Evolutionary conservation across 345 rosid genomes (phyloP).

Genomic region (Excoecaria agallocha): DNA sequence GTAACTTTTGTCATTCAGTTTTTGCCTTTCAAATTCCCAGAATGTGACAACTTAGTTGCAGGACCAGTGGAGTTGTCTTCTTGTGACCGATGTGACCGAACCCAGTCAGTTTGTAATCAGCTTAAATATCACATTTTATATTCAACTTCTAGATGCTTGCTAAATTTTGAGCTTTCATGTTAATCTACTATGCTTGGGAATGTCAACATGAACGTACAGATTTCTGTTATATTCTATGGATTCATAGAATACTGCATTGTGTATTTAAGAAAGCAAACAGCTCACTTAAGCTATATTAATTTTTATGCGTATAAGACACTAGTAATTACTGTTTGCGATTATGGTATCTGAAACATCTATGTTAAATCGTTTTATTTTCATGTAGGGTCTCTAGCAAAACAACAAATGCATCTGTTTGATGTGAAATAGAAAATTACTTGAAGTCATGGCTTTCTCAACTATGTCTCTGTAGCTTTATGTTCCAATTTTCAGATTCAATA

Average conservation of each 20-base stretch:
- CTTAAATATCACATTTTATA: background rate
- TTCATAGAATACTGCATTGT: background rate
- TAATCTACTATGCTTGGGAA: background rate
- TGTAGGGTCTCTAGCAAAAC: background rate
- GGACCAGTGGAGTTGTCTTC: background rate
- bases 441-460: constrained; percentile 1
- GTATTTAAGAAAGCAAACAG: background rate
- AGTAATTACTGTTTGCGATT: background rate
- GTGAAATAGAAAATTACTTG: constrained; percentile 3
- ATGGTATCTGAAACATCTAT: background rate
- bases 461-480: constrained; percentile 11
- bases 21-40: background rate
- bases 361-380: background rate
- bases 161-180: background rate
- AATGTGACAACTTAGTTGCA: background rate
- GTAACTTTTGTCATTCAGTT: background rate
- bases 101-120: background rate
- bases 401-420: background rate
- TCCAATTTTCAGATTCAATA: constrained; percentile 28
- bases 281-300: background rate
- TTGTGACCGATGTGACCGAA: background rate
- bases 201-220: background rate
- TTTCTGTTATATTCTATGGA: background rate
- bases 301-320: too few species aligned
- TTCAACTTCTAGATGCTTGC: background rate